Evolutionary conservation across 495 filamentous ascomycete species (phyloP).

Genomic region (Glutinoglossum americanum): DNA sequence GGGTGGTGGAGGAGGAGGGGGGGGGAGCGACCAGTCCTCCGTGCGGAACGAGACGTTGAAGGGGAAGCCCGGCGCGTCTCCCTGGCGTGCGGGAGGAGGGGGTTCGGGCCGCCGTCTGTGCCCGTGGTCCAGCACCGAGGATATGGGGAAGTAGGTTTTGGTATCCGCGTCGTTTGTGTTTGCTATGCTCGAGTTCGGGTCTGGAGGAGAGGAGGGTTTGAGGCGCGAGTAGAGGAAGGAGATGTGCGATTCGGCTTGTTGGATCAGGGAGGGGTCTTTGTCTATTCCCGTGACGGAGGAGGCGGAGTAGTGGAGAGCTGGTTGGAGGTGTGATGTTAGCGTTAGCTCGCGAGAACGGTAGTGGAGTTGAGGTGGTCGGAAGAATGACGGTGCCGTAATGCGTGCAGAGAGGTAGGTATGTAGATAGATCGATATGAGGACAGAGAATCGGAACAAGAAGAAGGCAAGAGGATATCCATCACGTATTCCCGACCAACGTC

Average conservation of each 20-base stretch:
- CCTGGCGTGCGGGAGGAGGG: background rate
- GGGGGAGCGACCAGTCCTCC: conserved; percentile 12
- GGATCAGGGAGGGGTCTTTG: conserved; percentile 15
- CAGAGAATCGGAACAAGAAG: no score
- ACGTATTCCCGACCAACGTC: no score
- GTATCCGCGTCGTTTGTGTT: background rate
- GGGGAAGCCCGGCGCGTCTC: no score
- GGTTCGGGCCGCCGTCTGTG: conserved; percentile 8
- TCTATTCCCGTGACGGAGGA: conserved; percentile 18
- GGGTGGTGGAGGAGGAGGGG: conserved; percentile 6
- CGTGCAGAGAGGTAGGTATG: background rate
- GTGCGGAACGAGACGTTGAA: conserved; percentile 13
- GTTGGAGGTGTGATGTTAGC: background rate
- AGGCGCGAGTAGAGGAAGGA: conserved; percentile 13
- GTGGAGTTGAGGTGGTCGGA: background rate
- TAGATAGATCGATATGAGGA: no score
- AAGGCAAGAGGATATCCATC: no score
- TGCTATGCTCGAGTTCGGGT: background rate
- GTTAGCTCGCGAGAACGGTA: background rate
- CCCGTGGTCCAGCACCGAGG: conserved; percentile 16
- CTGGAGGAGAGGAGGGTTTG: background rate
- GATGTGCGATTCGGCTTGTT: conserved; percentile 15
- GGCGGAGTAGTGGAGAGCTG: conserved; percentile 17
- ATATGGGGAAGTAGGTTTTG: conserved; percentile 19
- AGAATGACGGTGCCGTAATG: no score